Evolutionary conservation across 169 alveolate genomes (phyloP).

Genomic region (Toxoplasma gondii): DNA sequence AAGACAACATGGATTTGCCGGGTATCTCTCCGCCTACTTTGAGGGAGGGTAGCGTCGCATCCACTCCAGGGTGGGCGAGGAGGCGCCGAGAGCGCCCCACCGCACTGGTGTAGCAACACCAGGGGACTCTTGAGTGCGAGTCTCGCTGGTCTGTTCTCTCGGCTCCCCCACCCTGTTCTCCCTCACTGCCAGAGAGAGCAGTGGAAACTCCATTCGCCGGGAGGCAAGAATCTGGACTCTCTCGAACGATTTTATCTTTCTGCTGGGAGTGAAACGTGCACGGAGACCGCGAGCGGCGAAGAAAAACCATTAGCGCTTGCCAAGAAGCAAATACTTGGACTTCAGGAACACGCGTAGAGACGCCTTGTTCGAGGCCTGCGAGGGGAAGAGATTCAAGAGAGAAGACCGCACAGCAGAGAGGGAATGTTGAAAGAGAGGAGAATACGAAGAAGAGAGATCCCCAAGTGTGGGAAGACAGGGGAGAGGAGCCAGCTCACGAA

Average conservation of each 20-base stretch:
- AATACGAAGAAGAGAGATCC: neutral
- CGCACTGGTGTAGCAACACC: neutral
- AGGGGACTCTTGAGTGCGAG: neutral
- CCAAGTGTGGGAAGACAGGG: neutral
- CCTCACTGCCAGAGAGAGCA: too few species aligned
- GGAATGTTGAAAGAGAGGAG: neutral
- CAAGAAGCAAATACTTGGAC: constrained; percentile 60
- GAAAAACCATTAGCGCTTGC: constrained; percentile 43
- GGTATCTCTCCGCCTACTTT: neutral
- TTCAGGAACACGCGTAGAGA: constrained; percentile 51
- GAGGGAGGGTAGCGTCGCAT: neutral
- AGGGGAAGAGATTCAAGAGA: neutral
- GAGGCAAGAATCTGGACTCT: too few species aligned
- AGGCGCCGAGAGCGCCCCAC: constrained; percentile 35
- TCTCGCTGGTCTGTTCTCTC: too few species aligned
- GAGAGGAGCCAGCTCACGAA: too few species aligned
- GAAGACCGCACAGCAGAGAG: neutral
- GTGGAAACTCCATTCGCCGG: too few species aligned
- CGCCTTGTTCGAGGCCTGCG: constrained; percentile 61
- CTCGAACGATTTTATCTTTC: too few species aligned
- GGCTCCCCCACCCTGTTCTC: too few species aligned
- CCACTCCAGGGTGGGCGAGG: constrained; percentile 3
- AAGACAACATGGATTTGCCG: too few species aligned
- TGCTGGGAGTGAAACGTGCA: neutral
- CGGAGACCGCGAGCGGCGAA: neutral